These are phyloP conservation scores for Phytophthora constricta DNA, from an alignment of 352 stramenopile species.

Conservation along the genomic window DNA sequence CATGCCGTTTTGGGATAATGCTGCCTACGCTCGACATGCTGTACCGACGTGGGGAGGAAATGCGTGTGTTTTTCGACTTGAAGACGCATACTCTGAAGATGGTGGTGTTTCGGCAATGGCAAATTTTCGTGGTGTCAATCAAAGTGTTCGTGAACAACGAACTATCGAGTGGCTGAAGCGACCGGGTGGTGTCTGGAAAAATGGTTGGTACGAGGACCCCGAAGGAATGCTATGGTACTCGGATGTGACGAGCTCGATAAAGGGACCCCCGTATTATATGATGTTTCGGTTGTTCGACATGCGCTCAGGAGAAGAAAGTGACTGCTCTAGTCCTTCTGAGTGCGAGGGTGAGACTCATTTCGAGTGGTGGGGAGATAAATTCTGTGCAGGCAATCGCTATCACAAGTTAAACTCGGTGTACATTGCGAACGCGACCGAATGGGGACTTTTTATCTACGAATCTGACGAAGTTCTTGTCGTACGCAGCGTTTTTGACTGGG, in stretches of 20 bases:
- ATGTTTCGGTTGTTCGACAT: constrained; percentile 22
- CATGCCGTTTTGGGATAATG: constrained; percentile 46
- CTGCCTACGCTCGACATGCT: constrained; percentile 13
- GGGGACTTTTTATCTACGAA: constrained; percentile 1
- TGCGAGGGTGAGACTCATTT: background rate
- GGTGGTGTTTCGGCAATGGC: background rate
- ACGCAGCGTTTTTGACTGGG: constrained; percentile 22
- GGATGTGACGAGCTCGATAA: constrained; percentile 14
- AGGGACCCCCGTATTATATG: constrained; percentile 15
- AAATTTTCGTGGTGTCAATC: constrained; percentile 14
- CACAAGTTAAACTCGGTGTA: constrained; percentile 1
- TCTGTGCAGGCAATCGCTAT: background rate
- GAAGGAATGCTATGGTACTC: constrained; percentile 25
- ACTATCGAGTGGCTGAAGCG: constrained; percentile 19
- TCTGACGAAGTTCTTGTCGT: background rate
- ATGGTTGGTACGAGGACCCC: constrained; percentile 27
- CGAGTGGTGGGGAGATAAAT: constrained; percentile 7
- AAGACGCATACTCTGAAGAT: background rate
- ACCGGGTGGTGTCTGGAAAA: constrained; percentile 11
- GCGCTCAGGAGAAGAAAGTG: constrained; percentile 12
- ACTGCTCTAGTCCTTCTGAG: constrained; percentile 1
- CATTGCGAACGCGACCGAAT: constrained; percentile 7
- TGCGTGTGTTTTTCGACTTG: constrained; percentile 22
- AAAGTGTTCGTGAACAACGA: constrained; percentile 12
- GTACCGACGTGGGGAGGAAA: constrained; percentile 38